Conservation (phyloP, 768 basidiomycete species). For the Suillus tomentosus region DNA sequence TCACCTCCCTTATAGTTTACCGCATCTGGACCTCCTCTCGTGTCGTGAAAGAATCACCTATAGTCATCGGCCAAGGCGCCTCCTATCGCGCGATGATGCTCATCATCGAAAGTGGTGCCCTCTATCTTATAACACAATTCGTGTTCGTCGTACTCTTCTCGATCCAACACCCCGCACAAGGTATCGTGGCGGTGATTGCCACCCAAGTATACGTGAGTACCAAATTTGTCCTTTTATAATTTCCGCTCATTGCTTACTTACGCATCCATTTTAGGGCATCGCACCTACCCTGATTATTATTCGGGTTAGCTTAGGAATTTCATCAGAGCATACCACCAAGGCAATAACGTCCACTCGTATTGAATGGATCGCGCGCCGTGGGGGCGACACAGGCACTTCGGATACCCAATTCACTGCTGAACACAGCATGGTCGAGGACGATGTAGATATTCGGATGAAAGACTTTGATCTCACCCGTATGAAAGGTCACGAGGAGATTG, state of each 20-base stretch:
- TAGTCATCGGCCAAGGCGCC: conserved; percentile 19
- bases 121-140: conserved; percentile 43
- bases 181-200: conserved; percentile 38
- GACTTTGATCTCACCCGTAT: conserved; percentile 2
- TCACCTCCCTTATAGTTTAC: conserved; percentile 42
- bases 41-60: conserved; percentile 10
- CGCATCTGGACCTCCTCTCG: conserved; percentile 39
- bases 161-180: conserved; percentile 35
- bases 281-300: conserved; percentile 40
- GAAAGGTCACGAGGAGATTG: conserved; percentile 3
- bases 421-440: conserved; percentile 21
- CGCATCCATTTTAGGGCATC: conserved; percentile 28
- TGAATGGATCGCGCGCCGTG: conserved; percentile 22
- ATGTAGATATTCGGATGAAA: conserved; percentile 20
- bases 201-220: conserved; percentile 42
- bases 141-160: conserved; percentile 44
- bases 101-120: conserved; percentile 41
- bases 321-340: conserved; percentile 25
- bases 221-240: neutral
- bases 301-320: conserved; percentile 34
- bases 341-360: conserved; percentile 25
- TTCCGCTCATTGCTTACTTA: neutral
- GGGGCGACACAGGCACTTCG: conserved; percentile 19
- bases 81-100: conserved; percentile 34
- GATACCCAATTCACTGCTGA: conserved; percentile 21